These are phyloP conservation scores for Astragalus membranaceus DNA, from an alignment of 306 rosid species.

Conservation along the genomic window DNA sequence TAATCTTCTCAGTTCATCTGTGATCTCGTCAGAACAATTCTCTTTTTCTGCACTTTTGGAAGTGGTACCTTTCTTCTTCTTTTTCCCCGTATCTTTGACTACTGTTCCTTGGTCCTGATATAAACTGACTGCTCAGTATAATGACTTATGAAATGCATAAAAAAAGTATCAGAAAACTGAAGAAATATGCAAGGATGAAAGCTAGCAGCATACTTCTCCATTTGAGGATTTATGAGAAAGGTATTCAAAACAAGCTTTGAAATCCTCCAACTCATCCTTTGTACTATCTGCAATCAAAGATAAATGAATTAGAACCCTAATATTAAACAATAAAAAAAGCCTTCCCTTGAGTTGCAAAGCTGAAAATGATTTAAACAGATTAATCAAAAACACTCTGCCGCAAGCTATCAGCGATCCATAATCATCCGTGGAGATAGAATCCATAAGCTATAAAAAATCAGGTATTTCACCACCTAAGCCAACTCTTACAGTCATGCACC, in stretches of 20 bases:
- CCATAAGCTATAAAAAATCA: not conserved
- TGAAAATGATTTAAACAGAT: not conserved
- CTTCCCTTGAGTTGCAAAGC: not conserved
- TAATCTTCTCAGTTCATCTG: constrained; percentile 39
- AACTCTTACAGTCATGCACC: not conserved
- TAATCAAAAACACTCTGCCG: not conserved
- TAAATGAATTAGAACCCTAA: not conserved
- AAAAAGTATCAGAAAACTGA: constrained; percentile 15
- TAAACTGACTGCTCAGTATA: constrained; percentile 17
- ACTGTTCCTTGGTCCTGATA: constrained; percentile 37
- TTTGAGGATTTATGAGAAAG: constrained; percentile 24
- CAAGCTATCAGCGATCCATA: not conserved
- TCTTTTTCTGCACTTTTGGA: constrained; percentile 21
- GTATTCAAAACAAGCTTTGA: constrained; percentile 41
- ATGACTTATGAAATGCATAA: not conserved
- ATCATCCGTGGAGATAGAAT: not conserved
- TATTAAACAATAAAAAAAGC: not conserved
- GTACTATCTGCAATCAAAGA: constrained; percentile 38
- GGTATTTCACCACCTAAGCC: not conserved
- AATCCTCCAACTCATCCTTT: constrained; percentile 58
- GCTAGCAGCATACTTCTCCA: constrained; percentile 46
- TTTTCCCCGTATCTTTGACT: constrained; percentile 9
- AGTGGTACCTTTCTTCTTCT: constrained; percentile 9
- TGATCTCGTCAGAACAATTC: constrained; percentile 11
- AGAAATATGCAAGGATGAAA: constrained; percentile 13